A percentile compares a stretch with the other conserved stretches of the same genome.
Conservation (phyloP, 495 filamentous ascomycete species). For the Cercophora sp. region DNA sequence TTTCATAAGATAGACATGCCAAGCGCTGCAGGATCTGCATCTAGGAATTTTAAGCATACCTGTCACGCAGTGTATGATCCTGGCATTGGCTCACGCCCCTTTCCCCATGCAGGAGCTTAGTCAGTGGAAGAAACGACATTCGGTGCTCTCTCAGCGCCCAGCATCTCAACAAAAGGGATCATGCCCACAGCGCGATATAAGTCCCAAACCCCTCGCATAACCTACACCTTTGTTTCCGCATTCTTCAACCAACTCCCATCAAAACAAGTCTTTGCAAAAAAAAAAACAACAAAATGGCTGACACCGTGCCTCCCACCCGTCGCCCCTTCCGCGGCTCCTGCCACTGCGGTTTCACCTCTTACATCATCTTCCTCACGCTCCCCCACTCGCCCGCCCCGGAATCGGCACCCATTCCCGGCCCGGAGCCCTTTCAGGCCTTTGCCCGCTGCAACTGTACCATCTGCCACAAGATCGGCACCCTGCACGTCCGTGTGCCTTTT, state of each 20-base stretch:
- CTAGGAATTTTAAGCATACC: too few species aligned
- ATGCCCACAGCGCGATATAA: not conserved
- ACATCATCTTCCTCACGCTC: slow-evolving; percentile 29
- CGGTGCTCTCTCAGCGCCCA: not conserved
- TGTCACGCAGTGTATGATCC: too few species aligned
- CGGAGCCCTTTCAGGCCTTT: slow-evolving; percentile 21
- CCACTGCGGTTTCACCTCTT: slow-evolving; percentile 29
- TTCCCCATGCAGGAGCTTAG: not conserved
- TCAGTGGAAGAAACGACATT: not conserved
- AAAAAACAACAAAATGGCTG: not conserved
- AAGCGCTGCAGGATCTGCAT: too few species aligned
- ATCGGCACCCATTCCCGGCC: not conserved
- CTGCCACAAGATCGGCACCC: slow-evolving; percentile 31
- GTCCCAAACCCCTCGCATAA: not conserved
- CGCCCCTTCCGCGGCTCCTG: slow-evolving; percentile 32
- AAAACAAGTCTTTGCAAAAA: not conserved
- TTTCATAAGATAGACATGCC: too few species aligned
- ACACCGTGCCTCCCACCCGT: slow-evolving; percentile 13
- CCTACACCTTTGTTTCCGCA: not conserved
- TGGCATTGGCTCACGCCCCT: not conserved
- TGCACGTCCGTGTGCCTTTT: slow-evolving; percentile 29
- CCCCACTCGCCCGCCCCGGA: slow-evolving; percentile 18
- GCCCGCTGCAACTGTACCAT: slow-evolving; percentile 34
- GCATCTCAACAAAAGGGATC: not conserved
- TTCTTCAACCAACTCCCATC: not conserved